These are phyloP conservation scores for Rosa persica DNA, from an alignment of 306 rosid genomes.

Conservation along the genomic window DNA sequence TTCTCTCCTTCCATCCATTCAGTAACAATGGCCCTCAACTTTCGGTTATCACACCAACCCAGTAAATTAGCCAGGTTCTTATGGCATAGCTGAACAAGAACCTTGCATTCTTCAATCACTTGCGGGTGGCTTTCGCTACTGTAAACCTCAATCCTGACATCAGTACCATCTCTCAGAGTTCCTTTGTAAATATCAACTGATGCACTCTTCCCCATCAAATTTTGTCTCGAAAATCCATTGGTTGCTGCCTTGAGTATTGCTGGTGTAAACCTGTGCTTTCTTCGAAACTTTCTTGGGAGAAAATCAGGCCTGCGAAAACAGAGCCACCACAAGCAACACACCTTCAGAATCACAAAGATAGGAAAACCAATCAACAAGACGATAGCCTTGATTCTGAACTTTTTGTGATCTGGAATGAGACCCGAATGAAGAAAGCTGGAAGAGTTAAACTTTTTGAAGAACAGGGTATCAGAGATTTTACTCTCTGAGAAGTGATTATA, in stretches of 20 bases:
- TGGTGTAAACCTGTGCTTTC: constrained; percentile 42
- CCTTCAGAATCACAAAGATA: constrained; percentile 45
- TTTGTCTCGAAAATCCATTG: constrained; percentile 38
- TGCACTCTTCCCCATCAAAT: constrained; percentile 54
- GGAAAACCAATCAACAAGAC: constrained; percentile 56
- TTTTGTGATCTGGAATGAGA: constrained; percentile 38
- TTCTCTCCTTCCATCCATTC: constrained; percentile 49
- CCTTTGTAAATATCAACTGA: constrained; percentile 60
- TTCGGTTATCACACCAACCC: constrained; percentile 65
- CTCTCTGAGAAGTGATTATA: constrained; percentile 58
- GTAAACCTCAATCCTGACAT: constrained; percentile 66
- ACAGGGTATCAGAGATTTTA: constrained; percentile 35
- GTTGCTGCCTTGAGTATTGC: constrained; percentile 61
- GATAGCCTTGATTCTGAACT: constrained; percentile 42
- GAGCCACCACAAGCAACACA: constrained; percentile 49
- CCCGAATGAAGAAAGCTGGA: constrained; percentile 67
- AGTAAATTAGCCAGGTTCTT: constrained; percentile 47
- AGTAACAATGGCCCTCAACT: constrained; percentile 49
- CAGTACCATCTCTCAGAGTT: constrained; percentile 49
- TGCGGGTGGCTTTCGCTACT: constrained; percentile 25
- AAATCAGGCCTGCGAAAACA: constrained; percentile 64
- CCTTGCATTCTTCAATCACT: constrained; percentile 50
- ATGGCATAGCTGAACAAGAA: constrained; percentile 49
- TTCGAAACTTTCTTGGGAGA: constrained; percentile 47
- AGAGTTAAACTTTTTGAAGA: constrained; percentile 51